Base-by-base conservation (phyloP, 1,139 yeast species). In the Zhuliangozyma parablackwelliae region DNA sequence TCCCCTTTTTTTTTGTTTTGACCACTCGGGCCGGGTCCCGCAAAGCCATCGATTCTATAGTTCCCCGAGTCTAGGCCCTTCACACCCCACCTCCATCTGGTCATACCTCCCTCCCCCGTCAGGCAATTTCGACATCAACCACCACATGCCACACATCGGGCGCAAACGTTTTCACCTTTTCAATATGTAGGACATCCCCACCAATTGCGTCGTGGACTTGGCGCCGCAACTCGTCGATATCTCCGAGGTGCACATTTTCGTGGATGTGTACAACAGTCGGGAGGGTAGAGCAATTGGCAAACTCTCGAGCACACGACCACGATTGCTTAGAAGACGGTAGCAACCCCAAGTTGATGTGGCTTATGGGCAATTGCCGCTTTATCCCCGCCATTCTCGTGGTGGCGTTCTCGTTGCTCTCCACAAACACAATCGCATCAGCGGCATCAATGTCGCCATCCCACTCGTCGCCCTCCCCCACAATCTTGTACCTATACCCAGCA, bases 101-200 rank as follows among this genome's bases (percentile, higher is more conserved):
- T 16, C 16, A 16, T 16, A 16, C 4, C 16, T 16, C 16, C 16
- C 16, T 4, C 3, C 3, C 16, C 4, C 4, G 16, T 16, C 16
- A 16, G 16, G 16, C 16, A 16, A 16, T 24, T 26, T 32, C 27
- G 12, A 43, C 41, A 46, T 84, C 95, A 4, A 77, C 69, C 26
- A 85, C 86, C 6, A 83, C 63, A 49, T 87, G 96, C 83, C 87
- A 82, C 2, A 87, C 77, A 35, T 82, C 94, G 0, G 96, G 96
- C 0, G 96, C 95, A 66, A 81, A 88, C 0, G 92, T 84, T 60
- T 87, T 87, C 38, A 88, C 84, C 46, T 66, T 75, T 42, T 82
- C 84, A 2, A 76, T 43, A 42, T 72, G 72, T 2, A 35, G 10
- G 5, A 58, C 47, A 2, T 28, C 32, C 26, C 10, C 9, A 4